Base-by-base conservation (phyloP, 352 stramenopile species). In the Pythium plurisporium region DNA sequence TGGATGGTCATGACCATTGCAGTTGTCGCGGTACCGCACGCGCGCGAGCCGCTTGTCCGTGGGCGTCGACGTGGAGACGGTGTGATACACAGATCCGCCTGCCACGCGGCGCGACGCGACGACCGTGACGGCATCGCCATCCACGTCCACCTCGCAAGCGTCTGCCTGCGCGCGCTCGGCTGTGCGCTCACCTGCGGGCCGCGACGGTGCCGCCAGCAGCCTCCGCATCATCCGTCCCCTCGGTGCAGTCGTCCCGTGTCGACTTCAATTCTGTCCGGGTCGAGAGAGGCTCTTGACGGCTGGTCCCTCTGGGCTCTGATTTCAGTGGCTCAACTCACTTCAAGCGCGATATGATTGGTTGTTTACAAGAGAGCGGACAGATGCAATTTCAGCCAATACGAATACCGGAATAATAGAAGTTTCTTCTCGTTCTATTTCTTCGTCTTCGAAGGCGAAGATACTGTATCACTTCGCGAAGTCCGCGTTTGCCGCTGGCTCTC, bases 1-100 rank as follows among this genome's bases (percentile, higher is more conserved):
- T 31, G 65, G 26, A 33, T 5, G 22, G 20, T 58, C 6, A 30
- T 25, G 15, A 12, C 29, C 34, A 31, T 14, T 22, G 2, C 38
- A 23, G 14, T 43, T 20, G 33, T 43, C 25, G 23, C 53, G 60
- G 44, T 59, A 62, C 7, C 65, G 68, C 56, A 76, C 48, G 45
- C 61, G 58, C 27, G 63, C 62, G 11, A 72, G 55, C 4, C 69
- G 53, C 51, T 73, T 74, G 5, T 68, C 69, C 43, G 71, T 78
- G 19, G 76, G 73, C 12, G 73, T 86, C 3, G 76, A 78, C 12
- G 77, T 67, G 20, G 75, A 80, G 19, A 87, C 74, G 0, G 77
- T 85, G 58, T 87, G 74, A 45, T 70, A 79, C 27, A 74, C 68
- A 27, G 3, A 31, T 14, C 27, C 44, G 33, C 17, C 2, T 1